These are phyloP conservation scores for Pisolithus sp. DNA, from an alignment of 768 basidiomycete genomes.

Conservation along the genomic window DNA sequence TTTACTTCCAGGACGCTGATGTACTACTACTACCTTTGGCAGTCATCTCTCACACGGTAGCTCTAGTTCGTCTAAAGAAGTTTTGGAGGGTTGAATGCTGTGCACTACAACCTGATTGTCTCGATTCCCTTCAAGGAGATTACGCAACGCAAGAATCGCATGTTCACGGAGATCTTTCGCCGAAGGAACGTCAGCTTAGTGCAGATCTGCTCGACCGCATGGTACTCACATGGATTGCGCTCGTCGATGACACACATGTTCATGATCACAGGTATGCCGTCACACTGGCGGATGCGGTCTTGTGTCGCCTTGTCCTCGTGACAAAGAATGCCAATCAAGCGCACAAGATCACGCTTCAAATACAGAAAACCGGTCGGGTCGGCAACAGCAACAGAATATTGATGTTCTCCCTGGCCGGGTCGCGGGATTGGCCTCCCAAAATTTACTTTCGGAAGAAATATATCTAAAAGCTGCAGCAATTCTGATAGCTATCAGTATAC, in stretches of 20 bases:
- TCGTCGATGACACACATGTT: constrained; percentile 88
- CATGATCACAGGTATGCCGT: constrained; percentile 78
- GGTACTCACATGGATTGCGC: constrained; percentile 79
- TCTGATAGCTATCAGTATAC: constrained; percentile 36
- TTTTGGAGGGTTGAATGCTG: constrained; percentile 54
- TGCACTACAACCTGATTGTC: constrained; percentile 80
- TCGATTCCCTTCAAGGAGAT: constrained; percentile 66
- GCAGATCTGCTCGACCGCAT: background rate
- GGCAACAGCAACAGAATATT: constrained; percentile 17
- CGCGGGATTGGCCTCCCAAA: constrained; percentile 56
- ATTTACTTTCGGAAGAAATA: constrained; percentile 80
- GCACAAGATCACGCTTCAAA: constrained; percentile 86
- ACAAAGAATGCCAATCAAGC: constrained; percentile 73
- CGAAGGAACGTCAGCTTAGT: background rate
- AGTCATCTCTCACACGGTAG: constrained; percentile 29
- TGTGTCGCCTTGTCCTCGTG: constrained; percentile 61
- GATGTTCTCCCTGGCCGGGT: background rate
- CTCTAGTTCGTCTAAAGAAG: constrained; percentile 52
- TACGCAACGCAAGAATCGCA: constrained; percentile 78
- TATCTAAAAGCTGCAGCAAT: constrained; percentile 65
- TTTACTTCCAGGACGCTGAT: constrained; percentile 22
- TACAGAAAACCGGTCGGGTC: constrained; percentile 66
- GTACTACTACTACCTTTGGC: constrained; percentile 27
- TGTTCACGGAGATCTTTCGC: constrained; percentile 76
- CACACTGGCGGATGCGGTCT: constrained; percentile 62